phyloP scores from a whole-genome alignment of 805 yeast species.

The Maudiozyma saulgeensis region DNA sequence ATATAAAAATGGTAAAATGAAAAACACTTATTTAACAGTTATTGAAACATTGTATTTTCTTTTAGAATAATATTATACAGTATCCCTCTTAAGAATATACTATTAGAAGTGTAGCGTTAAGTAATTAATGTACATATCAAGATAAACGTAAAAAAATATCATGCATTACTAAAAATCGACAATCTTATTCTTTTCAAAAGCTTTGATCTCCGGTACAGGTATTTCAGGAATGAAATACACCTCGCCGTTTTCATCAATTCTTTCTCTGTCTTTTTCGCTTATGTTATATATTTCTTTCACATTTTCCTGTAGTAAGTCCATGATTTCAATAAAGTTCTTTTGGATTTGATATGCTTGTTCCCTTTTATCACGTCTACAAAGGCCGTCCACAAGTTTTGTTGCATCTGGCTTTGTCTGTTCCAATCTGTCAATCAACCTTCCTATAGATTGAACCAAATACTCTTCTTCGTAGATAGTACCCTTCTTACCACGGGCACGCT shows the following conservation, averaged over 20 bases:
- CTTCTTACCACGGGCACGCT: slow-evolving; percentile 92
- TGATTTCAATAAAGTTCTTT: slow-evolving; percentile 49
- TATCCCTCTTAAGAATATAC: too few relatives aligned
- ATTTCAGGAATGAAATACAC: slow-evolving; percentile 69
- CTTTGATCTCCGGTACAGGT: slow-evolving; percentile 57
- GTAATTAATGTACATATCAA: neutral
- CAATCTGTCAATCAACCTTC: slow-evolving; percentile 77
- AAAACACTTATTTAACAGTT: too few relatives aligned
- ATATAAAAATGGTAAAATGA: too few relatives aligned
- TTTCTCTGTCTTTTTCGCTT: slow-evolving; percentile 78
- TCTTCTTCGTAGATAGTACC: slow-evolving; percentile 97
- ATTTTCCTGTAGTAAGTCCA: slow-evolving; percentile 46
- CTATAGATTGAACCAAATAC: slow-evolving; percentile 77
- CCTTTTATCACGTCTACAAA: slow-evolving; percentile 59
- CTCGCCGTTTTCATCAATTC: slow-evolving; percentile 82
- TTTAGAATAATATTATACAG: too few relatives aligned
- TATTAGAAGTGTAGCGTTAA: too few relatives aligned
- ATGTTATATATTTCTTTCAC: slow-evolving; percentile 69
- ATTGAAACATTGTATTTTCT: too few relatives aligned
- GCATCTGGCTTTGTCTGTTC: slow-evolving; percentile 70
- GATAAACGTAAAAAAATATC: neutral
- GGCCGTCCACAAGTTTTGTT: slow-evolving; percentile 57
- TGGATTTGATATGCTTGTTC: slow-evolving; percentile 81
- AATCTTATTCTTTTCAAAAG: slow-evolving; percentile 48
- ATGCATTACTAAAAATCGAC: slow-evolving; percentile 44